phyloP scores from a whole-genome alignment of 768 basidiomycete species.

The Suillus ampliporus region DNA sequence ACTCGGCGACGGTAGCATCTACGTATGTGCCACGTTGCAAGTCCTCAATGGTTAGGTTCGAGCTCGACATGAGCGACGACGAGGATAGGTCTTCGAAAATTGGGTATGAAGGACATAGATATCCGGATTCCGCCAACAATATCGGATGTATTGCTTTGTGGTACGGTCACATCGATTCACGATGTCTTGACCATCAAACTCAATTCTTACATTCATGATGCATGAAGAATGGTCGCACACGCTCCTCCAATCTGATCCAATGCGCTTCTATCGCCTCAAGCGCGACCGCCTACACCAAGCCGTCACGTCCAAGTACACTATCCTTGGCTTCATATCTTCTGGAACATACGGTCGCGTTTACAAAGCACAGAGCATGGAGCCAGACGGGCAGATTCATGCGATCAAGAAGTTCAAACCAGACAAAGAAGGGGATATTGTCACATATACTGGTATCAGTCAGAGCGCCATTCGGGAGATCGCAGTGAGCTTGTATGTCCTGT shows the following conservation, averaged over 20 bases:
- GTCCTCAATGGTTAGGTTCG: neutral
- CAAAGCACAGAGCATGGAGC: slow-evolving; percentile 85
- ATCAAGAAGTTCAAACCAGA: slow-evolving; percentile 99
- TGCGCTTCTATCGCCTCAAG: slow-evolving; percentile 84
- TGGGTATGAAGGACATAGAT: neutral
- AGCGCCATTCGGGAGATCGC: slow-evolving; percentile 97
- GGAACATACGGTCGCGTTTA: slow-evolving; percentile 99
- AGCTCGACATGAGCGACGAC: neutral
- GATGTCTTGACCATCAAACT: neutral
- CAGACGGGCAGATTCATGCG: slow-evolving; percentile 78
- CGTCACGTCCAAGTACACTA: slow-evolving; percentile 84
- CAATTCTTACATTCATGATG: slow-evolving; percentile 25
- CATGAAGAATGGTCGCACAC: slow-evolving; percentile 44
- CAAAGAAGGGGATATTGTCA: slow-evolving; percentile 95
- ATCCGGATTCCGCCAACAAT: neutral
- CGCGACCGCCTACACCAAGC: slow-evolving; percentile 70
- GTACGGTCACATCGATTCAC: too few species aligned
- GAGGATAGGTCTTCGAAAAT: too few species aligned
- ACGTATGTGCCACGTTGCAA: neutral
- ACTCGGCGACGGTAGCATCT: neutral
- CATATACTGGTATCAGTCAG: slow-evolving; percentile 98
- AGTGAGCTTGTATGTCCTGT: slow-evolving; percentile 50
- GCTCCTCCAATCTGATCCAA: slow-evolving; percentile 64
- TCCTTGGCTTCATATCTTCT: slow-evolving; percentile 96
- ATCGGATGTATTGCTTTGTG: too few species aligned